Evolutionary conservation across 345 rosid species (phyloP).

Genomic region (Eutrema japonicum): DNA sequence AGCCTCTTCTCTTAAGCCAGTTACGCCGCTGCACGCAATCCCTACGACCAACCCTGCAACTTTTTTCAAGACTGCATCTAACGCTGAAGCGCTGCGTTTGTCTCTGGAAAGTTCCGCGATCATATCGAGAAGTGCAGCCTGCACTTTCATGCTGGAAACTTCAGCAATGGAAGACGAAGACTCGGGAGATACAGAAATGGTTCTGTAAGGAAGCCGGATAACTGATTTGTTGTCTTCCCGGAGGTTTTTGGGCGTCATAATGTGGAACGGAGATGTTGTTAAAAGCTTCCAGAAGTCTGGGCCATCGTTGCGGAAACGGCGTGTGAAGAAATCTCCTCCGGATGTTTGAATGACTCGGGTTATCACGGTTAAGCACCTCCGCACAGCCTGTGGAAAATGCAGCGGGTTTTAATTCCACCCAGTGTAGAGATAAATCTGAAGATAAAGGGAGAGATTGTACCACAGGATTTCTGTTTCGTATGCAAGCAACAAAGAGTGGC

Average conservation of each 20-base stretch:
- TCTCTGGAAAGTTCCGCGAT: conserved; percentile 66
- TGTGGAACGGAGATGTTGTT: conserved; percentile 66
- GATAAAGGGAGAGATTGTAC: conserved; percentile 43
- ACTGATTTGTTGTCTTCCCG: conserved; percentile 54
- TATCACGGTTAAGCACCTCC: conserved; percentile 65
- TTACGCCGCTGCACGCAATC: conserved; percentile 76
- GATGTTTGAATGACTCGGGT: conserved; percentile 63
- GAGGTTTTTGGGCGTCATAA: conserved; percentile 42
- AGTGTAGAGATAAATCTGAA: background rate
- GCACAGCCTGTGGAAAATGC: conserved; percentile 57
- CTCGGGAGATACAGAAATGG: conserved; percentile 45
- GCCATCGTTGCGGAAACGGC: conserved; percentile 82
- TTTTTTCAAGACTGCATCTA: conserved; percentile 76
- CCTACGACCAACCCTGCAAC: conserved; percentile 86
- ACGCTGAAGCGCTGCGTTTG: conserved; percentile 69
- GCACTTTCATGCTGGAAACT: conserved; percentile 76
- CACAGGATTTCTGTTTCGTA: conserved; percentile 66
- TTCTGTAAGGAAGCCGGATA: conserved; percentile 81
- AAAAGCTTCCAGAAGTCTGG: conserved; percentile 83
- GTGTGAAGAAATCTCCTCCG: conserved; percentile 94
- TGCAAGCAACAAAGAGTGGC: conserved; percentile 80
- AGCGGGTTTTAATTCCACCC: background rate
- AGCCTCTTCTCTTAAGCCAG: conserved; percentile 67
- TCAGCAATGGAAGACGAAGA: conserved; percentile 59
- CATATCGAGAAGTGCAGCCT: conserved; percentile 79